Base-by-base conservation (phyloP, 768 basidiomycete species). In the Ramaria sp. region DNA sequence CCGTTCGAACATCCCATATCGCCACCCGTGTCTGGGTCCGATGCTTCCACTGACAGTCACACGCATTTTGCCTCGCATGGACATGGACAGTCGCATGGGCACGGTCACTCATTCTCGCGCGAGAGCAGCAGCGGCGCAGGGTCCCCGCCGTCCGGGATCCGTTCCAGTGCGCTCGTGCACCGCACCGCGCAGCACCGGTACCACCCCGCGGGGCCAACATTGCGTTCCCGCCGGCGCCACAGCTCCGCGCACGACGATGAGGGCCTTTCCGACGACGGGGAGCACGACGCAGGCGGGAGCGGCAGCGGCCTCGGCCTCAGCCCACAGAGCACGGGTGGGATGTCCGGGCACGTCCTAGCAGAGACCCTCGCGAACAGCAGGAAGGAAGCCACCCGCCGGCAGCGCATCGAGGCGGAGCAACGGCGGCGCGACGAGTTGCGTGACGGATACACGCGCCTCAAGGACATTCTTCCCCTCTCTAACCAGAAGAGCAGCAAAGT, bases 401-500 rank as follows among this genome's bases (percentile, higher is more conserved):
- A 91, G 70, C 77, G 89, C 53, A 91, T 91, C 57, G 88, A 91
- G 72, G 89, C 88, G n/a, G 88, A 91, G 69, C 88, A 93, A 73
- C 76, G 90, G 46, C 77, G 91, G 58, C 78, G 91, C 61, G 90
- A 92, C 69, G 91, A 93, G 70, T 77, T 93, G 59, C 79, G 91
- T 59, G 91, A 94, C 65, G 91, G 89, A 27, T 94, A 93, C 70
- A 84, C 86, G 37, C 84, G 86, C 66, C 74, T 94, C 69, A 91
- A 90, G 71, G 89, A 91, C 60, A 86, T 88, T 24, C 75, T 94
- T 7, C 91, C 91, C 2, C 78, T 85, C 53, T 88, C 86, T 12
- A 91, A 90, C 70, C 89, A 91, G 75, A 90, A 92, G 73, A 84
- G 86, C 68, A 91, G 88, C 73, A 94, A 94, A 68, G 88, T 91